These are phyloP conservation scores for Diaporthe ilicicola DNA, from an alignment of 2,329 filamentous ascomycete genomes.

Conservation along the genomic window DNA sequence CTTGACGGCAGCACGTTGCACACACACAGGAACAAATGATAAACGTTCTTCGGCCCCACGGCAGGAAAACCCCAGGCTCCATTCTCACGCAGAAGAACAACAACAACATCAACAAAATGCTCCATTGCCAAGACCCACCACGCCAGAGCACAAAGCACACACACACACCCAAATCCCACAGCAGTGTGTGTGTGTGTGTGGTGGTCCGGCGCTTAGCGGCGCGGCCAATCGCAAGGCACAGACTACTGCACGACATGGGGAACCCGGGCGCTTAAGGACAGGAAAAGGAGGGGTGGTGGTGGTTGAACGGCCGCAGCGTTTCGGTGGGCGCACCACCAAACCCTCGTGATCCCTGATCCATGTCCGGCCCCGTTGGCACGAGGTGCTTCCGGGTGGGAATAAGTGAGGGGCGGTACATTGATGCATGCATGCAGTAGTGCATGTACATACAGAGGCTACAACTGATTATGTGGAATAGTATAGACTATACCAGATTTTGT, in stretches of 20 bases:
- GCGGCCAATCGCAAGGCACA: neutral
- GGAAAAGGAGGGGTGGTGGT: neutral
- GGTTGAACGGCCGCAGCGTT: neutral
- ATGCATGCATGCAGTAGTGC: too few species aligned
- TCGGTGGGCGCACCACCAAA: neutral
- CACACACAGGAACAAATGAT: neutral
- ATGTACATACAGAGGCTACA: too few species aligned
- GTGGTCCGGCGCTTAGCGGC: slow-evolving; percentile 16
- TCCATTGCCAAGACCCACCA: neutral
- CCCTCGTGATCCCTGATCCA: slow-evolving; percentile 29
- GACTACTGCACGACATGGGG: slow-evolving; percentile 33
- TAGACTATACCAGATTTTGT: too few species aligned
- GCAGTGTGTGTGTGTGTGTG: neutral
- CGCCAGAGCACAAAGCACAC: neutral
- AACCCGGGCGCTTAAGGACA: slow-evolving; percentile 31
- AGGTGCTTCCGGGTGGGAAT: neutral
- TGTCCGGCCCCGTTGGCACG: slow-evolving; percentile 8
- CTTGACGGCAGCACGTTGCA: neutral
- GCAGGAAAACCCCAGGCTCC: neutral
- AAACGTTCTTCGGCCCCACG: neutral
- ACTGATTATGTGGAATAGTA: too few species aligned
- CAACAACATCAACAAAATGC: too few species aligned
- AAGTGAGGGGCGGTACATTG: neutral
- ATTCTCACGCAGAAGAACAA: neutral
- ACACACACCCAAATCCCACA: neutral